Evolutionary conservation across 805 yeast species (phyloP).

Genomic region (Huiozyma naganishii): DNA sequence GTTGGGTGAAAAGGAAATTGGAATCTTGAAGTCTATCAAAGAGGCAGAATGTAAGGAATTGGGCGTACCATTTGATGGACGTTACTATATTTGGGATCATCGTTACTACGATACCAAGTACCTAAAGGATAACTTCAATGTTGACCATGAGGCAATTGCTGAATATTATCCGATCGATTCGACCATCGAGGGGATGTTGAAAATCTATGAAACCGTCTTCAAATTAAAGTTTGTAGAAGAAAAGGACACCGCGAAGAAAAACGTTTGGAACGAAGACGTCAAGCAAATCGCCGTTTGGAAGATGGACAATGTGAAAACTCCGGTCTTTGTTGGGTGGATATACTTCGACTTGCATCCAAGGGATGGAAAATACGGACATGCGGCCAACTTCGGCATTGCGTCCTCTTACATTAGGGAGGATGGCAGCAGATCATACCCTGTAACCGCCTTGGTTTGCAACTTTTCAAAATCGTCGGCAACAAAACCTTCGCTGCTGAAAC

Average conservation of each 20-base stretch:
- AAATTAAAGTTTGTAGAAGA: constrained; percentile 55
- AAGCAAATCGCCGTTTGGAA: constrained; percentile 64
- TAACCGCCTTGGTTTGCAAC: constrained; percentile 74
- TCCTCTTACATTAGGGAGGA: constrained; percentile 45
- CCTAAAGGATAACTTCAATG: constrained; percentile 57
- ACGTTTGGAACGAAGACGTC: constrained; percentile 74
- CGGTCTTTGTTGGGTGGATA: constrained; percentile 65
- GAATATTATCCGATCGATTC: constrained; percentile 70
- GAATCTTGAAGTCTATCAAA: constrained; percentile 40
- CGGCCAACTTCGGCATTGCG: constrained; percentile 65
- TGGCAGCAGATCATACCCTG: constrained; percentile 49
- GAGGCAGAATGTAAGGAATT: constrained; percentile 37
- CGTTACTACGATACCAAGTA: constrained; percentile 54
- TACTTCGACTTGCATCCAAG: constrained; percentile 79
- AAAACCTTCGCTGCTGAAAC: constrained; percentile 68
- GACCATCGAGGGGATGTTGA: constrained; percentile 59
- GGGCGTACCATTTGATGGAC: constrained; percentile 33
- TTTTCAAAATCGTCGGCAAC: constrained; percentile 62
- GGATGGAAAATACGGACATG: constrained; percentile 80
- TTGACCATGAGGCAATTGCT: constrained; percentile 59
- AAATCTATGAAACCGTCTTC: constrained; percentile 59
- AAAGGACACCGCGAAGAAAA: constrained; percentile 28
- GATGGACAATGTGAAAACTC: constrained; percentile 35
- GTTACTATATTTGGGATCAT: constrained; percentile 63
- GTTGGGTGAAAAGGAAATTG: constrained; percentile 46